Evolutionary conservation across 257 asterid species (phyloP).

Genomic region (Solanum corneliomulleri): DNA sequence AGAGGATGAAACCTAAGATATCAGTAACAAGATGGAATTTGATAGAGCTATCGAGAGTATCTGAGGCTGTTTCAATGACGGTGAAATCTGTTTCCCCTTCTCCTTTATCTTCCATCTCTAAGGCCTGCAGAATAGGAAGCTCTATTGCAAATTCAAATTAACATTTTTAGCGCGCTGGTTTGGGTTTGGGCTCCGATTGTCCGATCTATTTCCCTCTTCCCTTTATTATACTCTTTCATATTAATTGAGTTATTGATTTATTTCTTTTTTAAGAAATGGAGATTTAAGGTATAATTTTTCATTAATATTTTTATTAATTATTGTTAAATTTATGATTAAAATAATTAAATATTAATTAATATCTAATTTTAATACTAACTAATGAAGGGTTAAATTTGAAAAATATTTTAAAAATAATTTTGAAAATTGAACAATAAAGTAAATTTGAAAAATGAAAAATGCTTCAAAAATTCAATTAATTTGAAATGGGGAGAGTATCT

Average conservation of each 20-base stretch:
- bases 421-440: too few relatives aligned
- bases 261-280: too few relatives aligned
- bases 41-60: conserved; percentile 41
- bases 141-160: background rate
- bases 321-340: too few relatives aligned
- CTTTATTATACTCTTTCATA: background rate
- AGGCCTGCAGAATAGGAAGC: background rate
- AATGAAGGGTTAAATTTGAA: too few relatives aligned
- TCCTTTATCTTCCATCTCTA: conserved; percentile 26
- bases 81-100: conserved; percentile 44
- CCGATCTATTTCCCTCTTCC: background rate
- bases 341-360: too few relatives aligned
- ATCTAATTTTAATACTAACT: too few relatives aligned
- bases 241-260: too few relatives aligned
- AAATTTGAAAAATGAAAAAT: too few relatives aligned
- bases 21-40: conserved; percentile 65
- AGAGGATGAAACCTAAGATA: conserved; percentile 65
- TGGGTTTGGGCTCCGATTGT: background rate
- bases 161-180: conserved; percentile 6
- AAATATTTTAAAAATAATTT: too few relatives aligned
- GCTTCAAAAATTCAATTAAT: too few relatives aligned
- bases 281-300: too few relatives aligned
- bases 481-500: background rate
- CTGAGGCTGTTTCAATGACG: conserved; percentile 34
- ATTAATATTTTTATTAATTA: too few relatives aligned